Conservation (phyloP, 306 rosid species). For the Trifolium dubium region DNA sequence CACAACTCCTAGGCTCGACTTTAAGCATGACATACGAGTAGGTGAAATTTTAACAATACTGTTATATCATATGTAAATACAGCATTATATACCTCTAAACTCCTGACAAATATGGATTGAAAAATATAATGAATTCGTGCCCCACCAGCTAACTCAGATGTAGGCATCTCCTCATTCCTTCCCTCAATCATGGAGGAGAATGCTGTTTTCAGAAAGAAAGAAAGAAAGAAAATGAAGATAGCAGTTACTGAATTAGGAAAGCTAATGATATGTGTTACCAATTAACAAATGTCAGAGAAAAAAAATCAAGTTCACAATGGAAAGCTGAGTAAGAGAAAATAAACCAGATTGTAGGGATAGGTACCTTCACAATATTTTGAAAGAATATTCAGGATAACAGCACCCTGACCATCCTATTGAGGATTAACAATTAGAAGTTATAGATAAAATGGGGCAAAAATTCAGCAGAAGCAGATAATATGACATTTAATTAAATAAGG, state of each 20-base stretch:
- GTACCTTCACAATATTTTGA: constrained; percentile 93
- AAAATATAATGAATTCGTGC: constrained; percentile 94
- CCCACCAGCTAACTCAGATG: constrained; percentile 93
- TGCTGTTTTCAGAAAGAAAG: constrained; percentile 58
- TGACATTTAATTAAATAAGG: constrained; percentile 17
- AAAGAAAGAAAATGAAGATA: constrained; percentile 34
- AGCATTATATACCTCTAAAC: constrained; percentile 79
- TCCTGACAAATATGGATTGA: constrained; percentile 87
- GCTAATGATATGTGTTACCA: too few relatives aligned
- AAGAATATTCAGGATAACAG: constrained; percentile 93
- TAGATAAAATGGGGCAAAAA: constrained; percentile 24
- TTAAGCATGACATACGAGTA: constrained; percentile 15
- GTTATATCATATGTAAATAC: constrained; percentile 11
- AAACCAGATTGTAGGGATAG: constrained; percentile 27
- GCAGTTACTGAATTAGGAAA: constrained; percentile 27
- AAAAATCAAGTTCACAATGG: too few relatives aligned
- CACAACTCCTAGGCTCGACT: constrained; percentile 5
- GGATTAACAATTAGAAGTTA: constrained; percentile 21
- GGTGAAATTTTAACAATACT: not conserved
- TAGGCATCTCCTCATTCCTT: constrained; percentile 96
- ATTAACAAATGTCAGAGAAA: too few relatives aligned
- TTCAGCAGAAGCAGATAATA: constrained; percentile 29
- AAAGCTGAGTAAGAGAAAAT: constrained; percentile 28
- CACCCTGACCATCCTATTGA: constrained; percentile 94
- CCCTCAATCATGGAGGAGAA: constrained; percentile 97